Percentiles rank a stretch among this genome's conserved stretches.
Conservation (phyloP, 2,329 filamentous ascomycete species). For the Xylaria sp. region DNA sequence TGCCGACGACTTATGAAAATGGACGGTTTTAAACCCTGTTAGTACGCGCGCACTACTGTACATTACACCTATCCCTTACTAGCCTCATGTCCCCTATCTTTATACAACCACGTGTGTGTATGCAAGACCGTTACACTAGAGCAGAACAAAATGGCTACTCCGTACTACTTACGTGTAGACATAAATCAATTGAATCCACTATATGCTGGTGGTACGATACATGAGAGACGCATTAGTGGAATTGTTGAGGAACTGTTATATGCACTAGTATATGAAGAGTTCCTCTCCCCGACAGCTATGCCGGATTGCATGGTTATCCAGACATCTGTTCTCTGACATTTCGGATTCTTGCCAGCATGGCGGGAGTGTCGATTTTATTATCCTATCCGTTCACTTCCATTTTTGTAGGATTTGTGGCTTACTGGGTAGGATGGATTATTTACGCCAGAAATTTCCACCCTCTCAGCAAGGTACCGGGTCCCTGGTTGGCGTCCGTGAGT, state of each 20-base stretch:
- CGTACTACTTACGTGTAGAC: not conserved
- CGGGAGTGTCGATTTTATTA: slow-evolving; percentile 9
- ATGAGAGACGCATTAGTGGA: slow-evolving; percentile 11
- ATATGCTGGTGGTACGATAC: slow-evolving; percentile 15
- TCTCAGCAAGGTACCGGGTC: slow-evolving; percentile 34
- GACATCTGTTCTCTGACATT: slow-evolving; percentile 11
- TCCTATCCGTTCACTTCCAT: slow-evolving; percentile 24
- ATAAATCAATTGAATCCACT: not conserved
- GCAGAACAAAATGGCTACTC: slow-evolving; percentile 11
- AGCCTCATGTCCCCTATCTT: slow-evolving; percentile 3
- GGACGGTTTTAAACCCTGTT: not conserved
- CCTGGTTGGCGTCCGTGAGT: slow-evolving; percentile 35
- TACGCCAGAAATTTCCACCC: slow-evolving; percentile 34
- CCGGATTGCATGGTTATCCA: slow-evolving; percentile 14
- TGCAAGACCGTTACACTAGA: slow-evolving; percentile 8
- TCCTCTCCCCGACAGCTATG: slow-evolving; percentile 10
- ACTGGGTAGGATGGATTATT: slow-evolving; percentile 32
- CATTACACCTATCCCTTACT: not conserved
- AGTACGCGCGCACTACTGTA: not conserved
- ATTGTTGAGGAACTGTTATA: slow-evolving; percentile 8
- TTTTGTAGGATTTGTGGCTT: slow-evolving; percentile 16
- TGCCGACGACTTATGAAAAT: slow-evolving; percentile 12
- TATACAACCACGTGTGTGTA: slow-evolving; percentile 5
- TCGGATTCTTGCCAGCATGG: slow-evolving; percentile 26
- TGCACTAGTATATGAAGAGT: slow-evolving; percentile 28